Evolutionary conservation across 139 green algal species (phyloP).

Genomic region (Marvania coccoides): DNA sequence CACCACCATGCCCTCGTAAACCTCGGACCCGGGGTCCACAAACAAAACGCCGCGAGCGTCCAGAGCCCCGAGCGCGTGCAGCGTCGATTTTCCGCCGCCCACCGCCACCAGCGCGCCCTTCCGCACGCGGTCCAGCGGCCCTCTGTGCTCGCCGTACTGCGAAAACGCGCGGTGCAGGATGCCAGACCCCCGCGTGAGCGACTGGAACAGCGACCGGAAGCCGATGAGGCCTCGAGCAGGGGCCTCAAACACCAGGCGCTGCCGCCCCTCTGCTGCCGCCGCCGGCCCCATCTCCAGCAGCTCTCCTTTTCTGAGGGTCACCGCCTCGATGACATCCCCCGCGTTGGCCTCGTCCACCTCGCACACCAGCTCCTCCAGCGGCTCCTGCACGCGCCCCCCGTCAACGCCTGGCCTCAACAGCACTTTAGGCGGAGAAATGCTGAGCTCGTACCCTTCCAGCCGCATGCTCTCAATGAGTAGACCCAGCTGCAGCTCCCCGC

Average conservation of each 20-base stretch:
- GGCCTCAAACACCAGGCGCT: constrained; percentile 55
- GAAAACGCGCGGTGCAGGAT: constrained; percentile 71
- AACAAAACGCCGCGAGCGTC: constrained; percentile 75
- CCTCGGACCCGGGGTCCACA: constrained; percentile 41
- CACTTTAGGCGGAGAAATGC: constrained; percentile 73
- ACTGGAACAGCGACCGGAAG: constrained; percentile 61
- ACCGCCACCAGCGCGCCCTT: constrained; percentile 67
- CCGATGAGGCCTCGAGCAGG: constrained; percentile 69
- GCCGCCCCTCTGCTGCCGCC: constrained; percentile 55
- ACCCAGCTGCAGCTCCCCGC: constrained; percentile 87
- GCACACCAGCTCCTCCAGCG: constrained; percentile 78
- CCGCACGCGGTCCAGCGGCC: constrained; percentile 46
- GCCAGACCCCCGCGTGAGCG: constrained; percentile 66
- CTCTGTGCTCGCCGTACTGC: constrained; percentile 44
- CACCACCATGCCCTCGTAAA: constrained; percentile 80
- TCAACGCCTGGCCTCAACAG: constrained; percentile 32
- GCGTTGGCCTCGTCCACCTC: constrained; percentile 62
- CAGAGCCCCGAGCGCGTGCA: constrained; percentile 64
- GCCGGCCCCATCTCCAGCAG: constrained; percentile 56
- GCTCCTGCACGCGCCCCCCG: constrained; percentile 57
- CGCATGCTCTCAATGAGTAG: constrained; percentile 86
- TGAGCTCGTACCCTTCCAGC: constrained; percentile 80
- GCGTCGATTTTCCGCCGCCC: constrained; percentile 42
- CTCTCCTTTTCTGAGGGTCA: constrained; percentile 45
- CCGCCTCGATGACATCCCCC: constrained; percentile 54